Evolutionary conservation across 768 basidiomycete species (phyloP), one percentile per base, ranked within the genome.

Genomic region (Serendipita sp.): DNA sequence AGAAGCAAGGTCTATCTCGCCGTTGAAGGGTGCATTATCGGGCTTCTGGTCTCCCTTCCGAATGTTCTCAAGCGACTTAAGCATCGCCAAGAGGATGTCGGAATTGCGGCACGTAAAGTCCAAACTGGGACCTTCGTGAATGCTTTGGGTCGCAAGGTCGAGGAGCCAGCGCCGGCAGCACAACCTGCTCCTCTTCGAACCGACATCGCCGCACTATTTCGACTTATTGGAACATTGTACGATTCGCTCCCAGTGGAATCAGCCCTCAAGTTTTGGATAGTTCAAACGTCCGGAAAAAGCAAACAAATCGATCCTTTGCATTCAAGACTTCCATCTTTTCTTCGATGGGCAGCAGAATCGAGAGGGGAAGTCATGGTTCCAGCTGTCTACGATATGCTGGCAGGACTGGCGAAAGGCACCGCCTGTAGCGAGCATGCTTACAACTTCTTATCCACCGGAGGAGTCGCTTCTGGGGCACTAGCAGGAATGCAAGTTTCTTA

Each of bases 321-420:
- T 30, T 11, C 53, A 16, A 81, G 84, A 66, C 76, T 90, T 0
- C 83, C 84, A 1, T 79, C 84, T 1, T 94, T 95, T 72, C 75
- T 95, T 56, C 88, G 91, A 65, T 95, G 92, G 92, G 89, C 89
- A 0, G 88, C 89, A 0, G 84, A 90, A 65, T 78, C 81, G 3
- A 81, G 86, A 66, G 88, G 91, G 66, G 70, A 81, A 3, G 81
- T 81, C 1, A 85, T 91, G 83, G 78, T 86, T 45, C 85, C 84
- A 68, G 88, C 89, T 0, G 74, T 92, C 63, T 92, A 91, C 71
- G 89, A 94, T 69, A 94, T 94, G 93, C 76, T 96, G 35, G 78
- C 82, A 5, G 90, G 93, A 24, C 78, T 94, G 32, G 81, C 90
- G 2, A 86, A 87, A 63, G 92, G 92, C 0, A 85, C 86, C 65